Evolutionary conservation across 768 basidiomycete species (phyloP).

Genomic region (Tylopilus subfusipes): DNA sequence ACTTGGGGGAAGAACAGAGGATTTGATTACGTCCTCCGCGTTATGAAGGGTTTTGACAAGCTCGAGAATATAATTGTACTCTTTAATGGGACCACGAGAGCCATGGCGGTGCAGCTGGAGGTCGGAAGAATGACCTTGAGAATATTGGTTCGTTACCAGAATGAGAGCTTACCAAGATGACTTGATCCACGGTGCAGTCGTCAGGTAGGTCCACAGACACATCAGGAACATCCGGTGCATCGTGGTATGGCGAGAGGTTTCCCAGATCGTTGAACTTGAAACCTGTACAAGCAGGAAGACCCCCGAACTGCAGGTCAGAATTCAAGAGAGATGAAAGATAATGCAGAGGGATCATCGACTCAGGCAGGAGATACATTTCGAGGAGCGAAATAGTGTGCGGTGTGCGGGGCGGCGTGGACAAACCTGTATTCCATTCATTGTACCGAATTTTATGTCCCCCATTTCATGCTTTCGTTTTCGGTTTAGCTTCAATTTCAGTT

Average conservation of each 20-base stretch:
- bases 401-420: no score
- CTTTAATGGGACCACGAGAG: conserved; percentile 33
- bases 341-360: conserved; percentile 5
- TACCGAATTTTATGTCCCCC: no score
- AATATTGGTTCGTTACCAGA: not conserved
- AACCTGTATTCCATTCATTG: no score
- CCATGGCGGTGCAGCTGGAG: conserved; percentile 42
- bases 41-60: conserved; percentile 32
- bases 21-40: conserved; percentile 21
- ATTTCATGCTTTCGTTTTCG: no score
- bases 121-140: not conserved
- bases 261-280: conserved; percentile 26
- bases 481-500: no score
- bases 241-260: conserved; percentile 37
- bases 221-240: conserved; percentile 26
- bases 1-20: conserved; percentile 29
- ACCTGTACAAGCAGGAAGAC: not conserved
- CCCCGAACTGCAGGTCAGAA: not conserved
- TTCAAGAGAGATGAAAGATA: conserved; percentile 4
- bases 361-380: conserved; percentile 17
- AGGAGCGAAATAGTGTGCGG: no score
- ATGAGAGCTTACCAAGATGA: conserved; percentile 33
- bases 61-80: conserved; percentile 28
- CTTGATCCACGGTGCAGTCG: conserved; percentile 41
- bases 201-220: conserved; percentile 31